Evolutionary conservation across 2,329 filamentous ascomycete genomes (phyloP).

Genomic region (Fusarium goolgardi): DNA sequence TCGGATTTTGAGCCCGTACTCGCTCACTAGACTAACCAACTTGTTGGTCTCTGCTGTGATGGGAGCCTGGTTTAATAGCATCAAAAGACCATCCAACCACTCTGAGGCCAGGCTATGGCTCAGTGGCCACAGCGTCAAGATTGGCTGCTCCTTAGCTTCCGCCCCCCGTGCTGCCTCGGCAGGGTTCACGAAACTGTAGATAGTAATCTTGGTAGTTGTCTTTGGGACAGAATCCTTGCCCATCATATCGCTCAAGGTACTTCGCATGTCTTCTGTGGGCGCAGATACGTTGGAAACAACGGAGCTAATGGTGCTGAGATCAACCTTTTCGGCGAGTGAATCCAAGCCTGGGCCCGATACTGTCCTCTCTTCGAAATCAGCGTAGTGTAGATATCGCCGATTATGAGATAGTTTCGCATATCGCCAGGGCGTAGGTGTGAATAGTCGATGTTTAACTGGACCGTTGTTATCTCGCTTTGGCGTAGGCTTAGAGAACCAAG

Average conservation of each 20-base stretch:
- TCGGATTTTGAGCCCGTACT: conserved; percentile 93
- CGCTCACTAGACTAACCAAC: conserved; percentile 83
- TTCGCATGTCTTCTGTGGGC: conserved; percentile 63
- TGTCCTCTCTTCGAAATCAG: conserved; percentile 78
- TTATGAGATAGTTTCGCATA: conserved; percentile 93
- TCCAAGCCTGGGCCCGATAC: conserved; percentile 77
- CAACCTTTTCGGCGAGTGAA: conserved; percentile 81
- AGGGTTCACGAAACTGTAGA: conserved; percentile 75
- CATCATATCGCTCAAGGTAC: conserved; percentile 58
- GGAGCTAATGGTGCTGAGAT: conserved; percentile 87
- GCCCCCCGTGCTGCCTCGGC: conserved; percentile 52
- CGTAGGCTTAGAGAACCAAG: conserved; percentile 79
- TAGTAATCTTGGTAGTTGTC: conserved; percentile 86
- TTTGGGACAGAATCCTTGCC: conserved; percentile 54
- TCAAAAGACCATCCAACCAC: conserved; percentile 94
- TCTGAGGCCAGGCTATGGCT: conserved; percentile 89
- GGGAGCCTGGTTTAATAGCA: conserved; percentile 93
- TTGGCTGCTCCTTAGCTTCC: conserved; percentile 71
- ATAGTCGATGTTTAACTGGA: conserved; percentile 52
- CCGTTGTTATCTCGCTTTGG: conserved; percentile 54
- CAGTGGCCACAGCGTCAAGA: conserved; percentile 85
- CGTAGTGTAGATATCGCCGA: conserved; percentile 88
- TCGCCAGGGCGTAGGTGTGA: conserved; percentile 74
- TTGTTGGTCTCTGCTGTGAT: conserved; percentile 98
- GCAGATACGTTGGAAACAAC: conserved; percentile 93